Evolutionary conservation across 2,329 filamentous ascomycete genomes (phyloP), one percentile per base, ranked within the genome.

Genomic region (Botrytis sinoallii): DNA sequence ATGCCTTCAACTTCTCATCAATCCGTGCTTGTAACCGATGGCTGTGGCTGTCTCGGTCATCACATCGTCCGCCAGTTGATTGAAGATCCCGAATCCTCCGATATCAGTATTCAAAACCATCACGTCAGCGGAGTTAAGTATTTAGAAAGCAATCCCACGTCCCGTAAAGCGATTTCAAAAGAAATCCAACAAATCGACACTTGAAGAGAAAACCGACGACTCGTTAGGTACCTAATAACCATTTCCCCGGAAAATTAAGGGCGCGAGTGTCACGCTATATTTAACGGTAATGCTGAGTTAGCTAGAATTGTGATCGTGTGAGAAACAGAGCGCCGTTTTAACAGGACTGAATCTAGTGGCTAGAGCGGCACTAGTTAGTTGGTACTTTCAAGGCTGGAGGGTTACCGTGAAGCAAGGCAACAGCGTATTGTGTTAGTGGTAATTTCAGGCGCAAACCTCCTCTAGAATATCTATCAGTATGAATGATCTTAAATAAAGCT

Each of bases 291-390:
- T 16, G 52, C n/a, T 55, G 52, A 55, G 52, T 29, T n/a, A 29
- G 52, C 52, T 29, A 16, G 2, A n/a, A 16, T 55, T 16, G 14
- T 14, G 25, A 52, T 14, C 9, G 20, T 12, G 9, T 6, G 48
- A 5, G 25, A n/a, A 16, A 29, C 9, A 5, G 0, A 55, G 48
- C 12, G 48, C 25, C 12, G 25, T 12, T 29, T 16, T 55, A 14
- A n/a, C 1, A 1, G 4, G 0, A 16, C 25, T 55, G 5, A 7
- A 29, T 7, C 14, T 14, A 3, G 10, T 16, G n/a, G 6, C 6
- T 55, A 55, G 52, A 55, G n/a, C 52, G n/a, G n/a, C n/a, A 16
- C 25, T 3, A 8, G 25, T 4, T 29, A 3, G 25, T n/a, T 55
- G n/a, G 52, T 5, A 14, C 1, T 55, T 7, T 25, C 5, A 12